Evolutionary conservation across 2,329 filamentous ascomycete species (phyloP).

Genomic region (Nigrospora oryzae): DNA sequence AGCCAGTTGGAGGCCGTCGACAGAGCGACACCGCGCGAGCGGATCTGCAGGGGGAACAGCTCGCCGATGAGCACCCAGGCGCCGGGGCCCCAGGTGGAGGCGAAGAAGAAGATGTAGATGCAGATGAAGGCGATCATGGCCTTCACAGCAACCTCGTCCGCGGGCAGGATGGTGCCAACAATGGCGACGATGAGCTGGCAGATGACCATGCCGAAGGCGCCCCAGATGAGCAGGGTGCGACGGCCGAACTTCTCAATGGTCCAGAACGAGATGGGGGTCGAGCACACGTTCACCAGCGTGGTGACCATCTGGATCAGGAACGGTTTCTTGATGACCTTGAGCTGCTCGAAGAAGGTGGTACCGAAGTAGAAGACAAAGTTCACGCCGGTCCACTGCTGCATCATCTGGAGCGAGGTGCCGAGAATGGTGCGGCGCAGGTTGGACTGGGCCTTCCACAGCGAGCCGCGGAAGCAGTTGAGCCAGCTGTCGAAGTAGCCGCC

Average conservation of each 20-base stretch:
- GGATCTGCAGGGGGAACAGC: conserved; percentile 68
- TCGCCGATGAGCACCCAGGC: conserved; percentile 66
- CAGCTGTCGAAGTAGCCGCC: conserved; percentile 60
- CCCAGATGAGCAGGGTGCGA: conserved; percentile 59
- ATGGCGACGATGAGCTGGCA: conserved; percentile 64
- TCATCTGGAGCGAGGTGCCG: conserved; percentile 22
- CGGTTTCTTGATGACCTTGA: conserved; percentile 55
- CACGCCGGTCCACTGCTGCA: conserved; percentile 40
- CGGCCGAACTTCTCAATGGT: conserved; percentile 63
- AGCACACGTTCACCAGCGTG: conserved; percentile 67
- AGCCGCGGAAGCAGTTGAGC: conserved; percentile 59
- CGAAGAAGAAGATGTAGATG: conserved; percentile 76
- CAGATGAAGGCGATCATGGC: conserved; percentile 68
- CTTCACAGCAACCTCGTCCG: conserved; percentile 24
- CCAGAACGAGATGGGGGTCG: conserved; percentile 66
- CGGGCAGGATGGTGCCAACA: conserved; percentile 30
- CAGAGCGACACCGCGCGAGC: conserved; percentile 61
- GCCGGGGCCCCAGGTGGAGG: conserved; percentile 64
- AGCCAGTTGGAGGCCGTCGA: conserved; percentile 70
- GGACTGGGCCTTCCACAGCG: conserved; percentile 52
- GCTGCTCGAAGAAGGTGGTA: conserved; percentile 61
- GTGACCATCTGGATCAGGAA: conserved; percentile 68
- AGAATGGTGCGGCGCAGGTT: conserved; percentile 56
- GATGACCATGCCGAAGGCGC: conserved; percentile 62
- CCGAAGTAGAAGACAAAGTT: conserved; percentile 72